phyloP scores from a whole-genome alignment of 106 monocot genomes.

The Apostasia ramifera region DNA sequence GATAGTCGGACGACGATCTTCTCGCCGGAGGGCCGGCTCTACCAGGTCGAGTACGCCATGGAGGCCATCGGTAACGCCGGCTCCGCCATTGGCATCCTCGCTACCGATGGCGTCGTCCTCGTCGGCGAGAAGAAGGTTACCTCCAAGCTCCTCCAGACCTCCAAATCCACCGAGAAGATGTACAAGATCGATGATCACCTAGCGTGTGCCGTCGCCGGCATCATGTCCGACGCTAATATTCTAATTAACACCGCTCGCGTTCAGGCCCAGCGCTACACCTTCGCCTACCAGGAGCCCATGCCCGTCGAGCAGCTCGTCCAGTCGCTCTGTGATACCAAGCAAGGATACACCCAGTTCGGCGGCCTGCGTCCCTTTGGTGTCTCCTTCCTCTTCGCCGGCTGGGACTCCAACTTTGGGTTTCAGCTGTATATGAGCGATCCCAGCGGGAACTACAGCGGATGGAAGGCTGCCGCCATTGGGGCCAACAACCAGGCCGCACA shows the following conservation, averaged over 20 bases:
- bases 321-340: conserved; percentile 89
- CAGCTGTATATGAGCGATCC: conserved; percentile 94
- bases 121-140: conserved; percentile 88
- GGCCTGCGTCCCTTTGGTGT: conserved; percentile 88
- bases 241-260: conserved; percentile 93
- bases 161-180: conserved; percentile 85
- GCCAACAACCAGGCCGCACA: conserved; percentile 91
- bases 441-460: conserved; percentile 78
- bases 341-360: conserved; percentile 91
- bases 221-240: conserved; percentile 97
- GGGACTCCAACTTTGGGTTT: conserved; percentile 78
- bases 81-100: conserved; percentile 61
- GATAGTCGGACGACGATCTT: conserved; percentile 77
- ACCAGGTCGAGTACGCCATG: conserved; percentile 84
- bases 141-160: conserved; percentile 89
- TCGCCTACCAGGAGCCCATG: conserved; percentile 88
- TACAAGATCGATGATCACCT: conserved; percentile 93
- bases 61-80: conserved; percentile 79
- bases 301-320: conserved; percentile 93
- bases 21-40: conserved; percentile 65
- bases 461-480: conserved; percentile 90
- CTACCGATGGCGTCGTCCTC: conserved; percentile 54
- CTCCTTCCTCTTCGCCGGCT: conserved; percentile 83
- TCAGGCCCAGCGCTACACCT: conserved; percentile 85
- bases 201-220: conserved; percentile 86